These are phyloP conservation scores for Suillus discolor DNA, from an alignment of 768 basidiomycete genomes.

Conservation along the genomic window DNA sequence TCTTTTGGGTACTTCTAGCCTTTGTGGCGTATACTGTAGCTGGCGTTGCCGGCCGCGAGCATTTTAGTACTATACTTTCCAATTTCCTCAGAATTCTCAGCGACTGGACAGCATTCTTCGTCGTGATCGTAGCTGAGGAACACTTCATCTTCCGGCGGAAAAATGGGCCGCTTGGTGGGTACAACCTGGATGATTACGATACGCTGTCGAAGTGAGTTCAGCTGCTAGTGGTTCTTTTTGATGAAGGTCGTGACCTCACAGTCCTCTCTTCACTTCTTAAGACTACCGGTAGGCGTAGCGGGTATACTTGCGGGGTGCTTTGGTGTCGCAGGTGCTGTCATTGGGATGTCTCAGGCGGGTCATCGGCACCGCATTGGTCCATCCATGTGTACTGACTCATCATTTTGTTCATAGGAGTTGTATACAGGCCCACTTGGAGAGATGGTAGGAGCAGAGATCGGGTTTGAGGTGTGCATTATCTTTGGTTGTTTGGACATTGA, in stretches of 20 bases:
- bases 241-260: not conserved
- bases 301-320: conserved; percentile 49
- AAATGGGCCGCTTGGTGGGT: conserved; percentile 47
- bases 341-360: conserved; percentile 51
- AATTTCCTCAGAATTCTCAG: conserved; percentile 46
- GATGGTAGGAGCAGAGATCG: conserved; percentile 52
- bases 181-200: conserved; percentile 54
- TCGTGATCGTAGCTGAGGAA: conserved; percentile 48
- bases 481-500: not conserved
- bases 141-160: conserved; percentile 48
- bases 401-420: conserved; percentile 35
- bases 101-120: conserved; percentile 51
- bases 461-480: conserved; percentile 46
- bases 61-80: conserved; percentile 44
- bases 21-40: conserved; percentile 43
- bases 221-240: not conserved
- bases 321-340: conserved; percentile 50
- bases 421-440: conserved; percentile 52
- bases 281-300: conserved; percentile 51
- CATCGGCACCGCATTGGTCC: not conserved
- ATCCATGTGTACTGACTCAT: conserved; percentile 1
- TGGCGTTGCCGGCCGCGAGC: conserved; percentile 45
- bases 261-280: conserved; percentile 12
- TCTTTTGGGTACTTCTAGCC: conserved; percentile 45
- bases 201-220: conserved; percentile 34